A percentile compares a stretch with the other conserved stretches of the same genome.
Conservation (phyloP, 1,284 basidiomycete genomes). For the Xerocomus nothofagi region DNA sequence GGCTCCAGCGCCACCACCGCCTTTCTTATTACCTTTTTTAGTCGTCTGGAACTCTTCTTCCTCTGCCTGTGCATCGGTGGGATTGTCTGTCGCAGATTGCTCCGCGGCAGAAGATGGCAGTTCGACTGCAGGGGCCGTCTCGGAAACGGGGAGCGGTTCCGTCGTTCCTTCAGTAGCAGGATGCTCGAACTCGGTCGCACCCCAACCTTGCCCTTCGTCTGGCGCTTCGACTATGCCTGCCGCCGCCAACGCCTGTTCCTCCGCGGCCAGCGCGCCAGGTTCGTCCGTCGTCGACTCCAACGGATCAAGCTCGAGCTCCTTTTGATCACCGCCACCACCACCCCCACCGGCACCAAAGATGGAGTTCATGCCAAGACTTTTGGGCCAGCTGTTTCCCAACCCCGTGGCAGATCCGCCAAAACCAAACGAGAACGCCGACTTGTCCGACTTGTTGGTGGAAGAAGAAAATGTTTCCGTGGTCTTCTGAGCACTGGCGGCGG, state of each 20-base stretch:
- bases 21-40: conserved; percentile 2
- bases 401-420: background rate
- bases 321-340: background rate
- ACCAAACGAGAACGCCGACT: conserved; percentile 8
- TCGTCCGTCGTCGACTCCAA: background rate
- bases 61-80: conserved; percentile 17
- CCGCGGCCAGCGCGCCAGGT: background rate
- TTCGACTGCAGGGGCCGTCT: background rate
- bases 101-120: conserved; percentile 2
- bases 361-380: background rate
- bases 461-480: conserved; percentile 1
- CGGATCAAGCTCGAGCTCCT: conserved; percentile 14
- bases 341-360: conserved; percentile 8
- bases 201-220: too few species aligned
- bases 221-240: background rate
- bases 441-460: background rate
- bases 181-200: background rate
- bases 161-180: background rate
- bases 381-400: background rate
- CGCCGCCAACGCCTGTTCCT: background rate
- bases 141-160: background rate
- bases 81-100: conserved; percentile 16
- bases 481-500: background rate
- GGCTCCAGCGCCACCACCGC: background rate
- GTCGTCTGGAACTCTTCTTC: background rate